Evolutionary conservation across 2,329 filamentous ascomycete genomes (phyloP), one percentile per base, ranked within the genome.

Genomic region (Stagonosporopsis tanaceti): DNA sequence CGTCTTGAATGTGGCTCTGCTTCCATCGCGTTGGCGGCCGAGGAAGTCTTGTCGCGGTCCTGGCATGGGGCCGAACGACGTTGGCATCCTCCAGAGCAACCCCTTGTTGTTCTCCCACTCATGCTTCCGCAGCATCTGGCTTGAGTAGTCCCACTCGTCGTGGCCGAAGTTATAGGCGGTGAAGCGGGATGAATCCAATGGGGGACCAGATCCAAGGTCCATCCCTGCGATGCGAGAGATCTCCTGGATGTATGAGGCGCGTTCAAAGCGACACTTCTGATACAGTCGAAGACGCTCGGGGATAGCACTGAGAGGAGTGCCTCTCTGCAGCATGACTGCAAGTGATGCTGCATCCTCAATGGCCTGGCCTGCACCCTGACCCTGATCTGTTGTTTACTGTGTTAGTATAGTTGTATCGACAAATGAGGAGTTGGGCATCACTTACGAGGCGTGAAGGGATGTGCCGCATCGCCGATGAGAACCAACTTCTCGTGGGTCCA

Each of bases 261-360:
- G 81, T 24, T 83, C 81, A 38, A 84, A 81, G 6, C 89, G 79
- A 47, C 84, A 82, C 34, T 82, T 76, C 57, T 89, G 77, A 64
- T 89, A 89, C 0, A 90, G 75, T 50, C 79, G 77, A 7, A 91
- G 74, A 0, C 87, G 80, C 7, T 84, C 81, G 0, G 82, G 74
- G 0, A 90, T 75, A 0, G 86, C 82, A 0, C 77, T 70, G 0
- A 68, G 59, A 0, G 67, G 53, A 0, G 82, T 82, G 0, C 80
- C 82, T 0, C 63, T 60, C 0, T 82, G 81, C 0, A 91, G 76
- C 6, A 91, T 77, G 1, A 83, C 81, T 0, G 80, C 81, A 0
- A 91, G 68, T 0, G 86, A 81, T 0, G 83, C 84, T 0, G 83
- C 87, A 60, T 91, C 89, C 68, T 91, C 88, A 40, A 91, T 89